Conservation (phyloP, 495 filamentous ascomycete genomes). For the Cudoniella acicularis region DNA sequence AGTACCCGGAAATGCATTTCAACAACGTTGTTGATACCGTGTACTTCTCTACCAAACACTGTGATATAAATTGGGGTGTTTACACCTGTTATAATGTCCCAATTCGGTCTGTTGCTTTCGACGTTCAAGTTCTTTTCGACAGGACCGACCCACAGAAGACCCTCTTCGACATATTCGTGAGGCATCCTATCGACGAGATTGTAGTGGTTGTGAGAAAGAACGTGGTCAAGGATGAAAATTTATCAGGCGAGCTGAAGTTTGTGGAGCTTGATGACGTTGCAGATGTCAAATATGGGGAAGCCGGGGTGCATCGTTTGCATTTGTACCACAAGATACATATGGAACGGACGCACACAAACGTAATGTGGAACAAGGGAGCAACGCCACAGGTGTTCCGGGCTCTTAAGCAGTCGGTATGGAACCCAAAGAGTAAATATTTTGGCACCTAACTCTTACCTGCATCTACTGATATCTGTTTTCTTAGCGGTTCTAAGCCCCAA, state of each 20-base stretch:
- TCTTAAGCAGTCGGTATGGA: no score
- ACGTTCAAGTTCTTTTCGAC: neutral
- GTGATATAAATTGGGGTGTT: neutral
- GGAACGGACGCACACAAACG: neutral
- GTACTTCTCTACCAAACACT: neutral
- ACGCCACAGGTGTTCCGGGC: no score
- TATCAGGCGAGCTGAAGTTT: neutral
- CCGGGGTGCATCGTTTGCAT: neutral
- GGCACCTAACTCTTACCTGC: no score
- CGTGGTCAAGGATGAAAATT: neutral
- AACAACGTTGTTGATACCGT: neutral
- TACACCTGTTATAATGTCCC: neutral
- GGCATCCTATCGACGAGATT: neutral
- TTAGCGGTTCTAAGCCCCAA: neutral
- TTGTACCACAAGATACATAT: neutral
- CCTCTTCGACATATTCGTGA: neutral
- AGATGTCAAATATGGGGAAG: neutral
- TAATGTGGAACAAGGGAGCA: neutral
- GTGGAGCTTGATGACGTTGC: neutral
- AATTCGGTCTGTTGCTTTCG: neutral
- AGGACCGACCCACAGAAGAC: neutral
- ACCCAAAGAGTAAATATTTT: no score
- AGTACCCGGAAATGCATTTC: neutral
- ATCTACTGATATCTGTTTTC: no score
- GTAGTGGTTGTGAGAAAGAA: neutral